These are phyloP conservation scores for Lachancea waltii DNA, from an alignment of 805 yeast genomes.

Conservation along the genomic window DNA sequence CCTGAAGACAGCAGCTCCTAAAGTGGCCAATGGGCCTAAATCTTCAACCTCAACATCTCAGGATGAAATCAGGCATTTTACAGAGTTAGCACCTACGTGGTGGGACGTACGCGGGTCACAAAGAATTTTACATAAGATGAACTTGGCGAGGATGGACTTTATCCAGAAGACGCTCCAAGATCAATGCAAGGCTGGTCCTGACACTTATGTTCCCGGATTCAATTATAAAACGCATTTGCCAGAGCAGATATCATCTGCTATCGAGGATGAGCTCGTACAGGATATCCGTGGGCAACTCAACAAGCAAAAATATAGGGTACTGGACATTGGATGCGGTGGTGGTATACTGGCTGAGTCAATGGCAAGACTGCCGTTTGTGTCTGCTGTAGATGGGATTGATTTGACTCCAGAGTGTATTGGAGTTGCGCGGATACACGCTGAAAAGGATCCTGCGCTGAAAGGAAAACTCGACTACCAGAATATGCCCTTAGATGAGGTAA, in stretches of 20 bases:
- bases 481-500: slow-evolving; percentile 52
- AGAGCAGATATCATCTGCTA: slow-evolving; percentile 39
- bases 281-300: slow-evolving; percentile 29
- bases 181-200: slow-evolving; percentile 27
- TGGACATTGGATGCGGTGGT: slow-evolving; percentile 99
- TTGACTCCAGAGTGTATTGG: slow-evolving; percentile 73
- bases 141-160: slow-evolving; percentile 81
- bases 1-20: neutral
- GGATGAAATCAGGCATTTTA: slow-evolving; percentile 75
- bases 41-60: slow-evolving; percentile 20
- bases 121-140: slow-evolving; percentile 91
- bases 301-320: slow-evolving; percentile 40
- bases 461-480: slow-evolving; percentile 54
- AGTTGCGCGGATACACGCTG: slow-evolving; percentile 68
- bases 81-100: slow-evolving; percentile 89
- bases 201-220: slow-evolving; percentile 73
- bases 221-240: slow-evolving; percentile 59
- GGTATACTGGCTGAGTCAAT: slow-evolving; percentile 84
- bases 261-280: slow-evolving; percentile 48
- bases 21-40: neutral
- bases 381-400: slow-evolving; percentile 74
- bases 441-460: slow-evolving; percentile 55
- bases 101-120: slow-evolving; percentile 96
- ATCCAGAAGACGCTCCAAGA: slow-evolving; percentile 52
- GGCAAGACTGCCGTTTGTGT: slow-evolving; percentile 64